phyloP scores from a whole-genome alignment of 768 basidiomycete species.

The Termitomyces sp. region DNA sequence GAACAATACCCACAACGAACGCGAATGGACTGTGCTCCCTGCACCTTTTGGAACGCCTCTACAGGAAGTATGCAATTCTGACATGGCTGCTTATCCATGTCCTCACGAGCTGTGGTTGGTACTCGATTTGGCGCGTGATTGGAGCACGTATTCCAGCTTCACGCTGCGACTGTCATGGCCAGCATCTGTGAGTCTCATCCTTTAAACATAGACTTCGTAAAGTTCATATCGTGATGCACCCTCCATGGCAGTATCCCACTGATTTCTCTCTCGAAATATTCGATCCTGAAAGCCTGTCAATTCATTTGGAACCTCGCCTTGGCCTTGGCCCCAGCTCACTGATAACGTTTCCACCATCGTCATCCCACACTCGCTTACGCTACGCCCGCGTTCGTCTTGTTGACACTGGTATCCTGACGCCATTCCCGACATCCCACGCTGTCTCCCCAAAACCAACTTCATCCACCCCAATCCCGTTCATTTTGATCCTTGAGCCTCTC shows the following conservation, averaged over 20 bases:
- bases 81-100: constrained; percentile 20
- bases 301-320: constrained; percentile 10
- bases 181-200: constrained; percentile 41
- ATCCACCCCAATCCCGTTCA: constrained; percentile 40
- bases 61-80: constrained; percentile 31
- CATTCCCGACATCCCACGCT: constrained; percentile 16
- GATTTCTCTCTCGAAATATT: constrained; percentile 39
- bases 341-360: not conserved
- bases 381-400: constrained; percentile 59
- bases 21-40: constrained; percentile 35
- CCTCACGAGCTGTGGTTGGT: constrained; percentile 46
- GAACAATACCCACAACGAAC: constrained; percentile 25
- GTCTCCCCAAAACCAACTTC: constrained; percentile 15
- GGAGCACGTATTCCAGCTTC: constrained; percentile 40
- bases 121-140: constrained; percentile 41
- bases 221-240: not conserved
- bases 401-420: constrained; percentile 49
- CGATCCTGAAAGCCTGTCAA: constrained; percentile 26
- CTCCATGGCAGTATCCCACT: constrained; percentile 36
- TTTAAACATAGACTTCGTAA: not conserved
- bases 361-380: constrained; percentile 32
- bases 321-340: not conserved
- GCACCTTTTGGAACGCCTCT: constrained; percentile 37
- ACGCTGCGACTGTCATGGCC: constrained; percentile 56
- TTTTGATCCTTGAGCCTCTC: constrained; percentile 55